Evolutionary conservation across 768 basidiomycete genomes (phyloP), one percentile per base, ranked within the genome.

Genomic region (Russula lepida): DNA sequence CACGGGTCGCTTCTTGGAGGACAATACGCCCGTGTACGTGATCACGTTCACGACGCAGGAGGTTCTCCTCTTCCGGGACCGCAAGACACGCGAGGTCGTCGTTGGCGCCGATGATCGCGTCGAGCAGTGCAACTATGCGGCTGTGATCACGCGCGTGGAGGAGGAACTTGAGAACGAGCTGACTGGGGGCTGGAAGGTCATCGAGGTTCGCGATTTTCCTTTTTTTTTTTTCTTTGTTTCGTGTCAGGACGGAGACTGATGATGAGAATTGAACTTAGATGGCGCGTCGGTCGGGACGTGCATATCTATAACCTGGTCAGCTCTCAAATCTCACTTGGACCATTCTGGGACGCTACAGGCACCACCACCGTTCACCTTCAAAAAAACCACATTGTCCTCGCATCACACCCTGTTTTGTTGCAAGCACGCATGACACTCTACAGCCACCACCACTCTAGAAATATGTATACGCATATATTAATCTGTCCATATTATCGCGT

Each of bases 101-200:
- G 84, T 95, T 17, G 97, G 97, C 1, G 85, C 90, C 3, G 92
- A 94, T 70, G 80, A 95, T 70, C 83, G 84, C 67, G 95, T 98
- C 32, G 93, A 97, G 74, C 91, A 95, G 70, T 95, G 92, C 69
- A 84, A 83, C 23, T 99, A 99, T 71, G 89, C 89, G 19, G 92
- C 93, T 27, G 94, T 92, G 1, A 74, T 99, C 62, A 98, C 95
- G 19, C 83, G 95, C 28, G 75, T 92, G 32, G 86, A 91, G 69
- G 87, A 88, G 68, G 92, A 98, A 70, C 76, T 98, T 64, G 85
- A 84, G 30, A 90, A 98, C 71, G 91, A 94, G 72, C 78, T 97
- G 48, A 99, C 97, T 0, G 94, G 92, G 46, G 97, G 97, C 13
- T 99, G 97, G 95, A 98, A 98, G 74, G 84, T 98, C 55, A 81